Conservation (phyloP, 768 basidiomycete species). For the Auriscalpium microsporum region DNA sequence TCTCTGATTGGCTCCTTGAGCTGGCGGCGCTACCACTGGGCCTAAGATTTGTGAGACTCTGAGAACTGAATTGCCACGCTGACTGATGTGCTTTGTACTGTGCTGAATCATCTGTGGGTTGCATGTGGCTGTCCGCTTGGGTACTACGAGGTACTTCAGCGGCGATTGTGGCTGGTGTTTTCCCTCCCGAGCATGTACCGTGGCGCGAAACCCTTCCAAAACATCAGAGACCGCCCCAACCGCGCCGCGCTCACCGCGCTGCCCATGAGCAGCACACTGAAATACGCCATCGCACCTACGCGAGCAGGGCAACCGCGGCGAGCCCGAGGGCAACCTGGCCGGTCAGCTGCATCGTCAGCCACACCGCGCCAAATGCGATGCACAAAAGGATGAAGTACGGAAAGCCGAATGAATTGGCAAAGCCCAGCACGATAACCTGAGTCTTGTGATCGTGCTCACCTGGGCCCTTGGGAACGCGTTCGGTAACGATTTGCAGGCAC, state of each 20-base stretch:
- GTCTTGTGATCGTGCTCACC: constrained; percentile 25
- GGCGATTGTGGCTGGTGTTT: no score
- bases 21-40: no score
- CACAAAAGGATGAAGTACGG: constrained; percentile 80
- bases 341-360: constrained; percentile 63
- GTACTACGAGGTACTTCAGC: no score
- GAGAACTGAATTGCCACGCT: no score
- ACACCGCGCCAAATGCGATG: constrained; percentile 53
- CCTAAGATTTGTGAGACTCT: no score
- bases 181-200: constrained; percentile 59
- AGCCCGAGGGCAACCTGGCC: constrained; percentile 74
- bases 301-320: constrained; percentile 55
- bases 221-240: constrained; percentile 83
- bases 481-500: constrained; percentile 56
- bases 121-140: no score
- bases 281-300: constrained; percentile 65
- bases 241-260: constrained; percentile 66
- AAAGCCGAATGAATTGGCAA: constrained; percentile 84
- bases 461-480: background rate
- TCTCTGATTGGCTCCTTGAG: no score
- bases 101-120: no score
- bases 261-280: constrained; percentile 53
- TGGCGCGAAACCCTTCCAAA: constrained; percentile 99
- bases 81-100: no score
- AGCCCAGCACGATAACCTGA: constrained; percentile 65